Evolutionary conservation across 2,329 filamentous ascomycete species (phyloP), one percentile per base, ranked within the genome.

Genomic region (Alternaria viburni): DNA sequence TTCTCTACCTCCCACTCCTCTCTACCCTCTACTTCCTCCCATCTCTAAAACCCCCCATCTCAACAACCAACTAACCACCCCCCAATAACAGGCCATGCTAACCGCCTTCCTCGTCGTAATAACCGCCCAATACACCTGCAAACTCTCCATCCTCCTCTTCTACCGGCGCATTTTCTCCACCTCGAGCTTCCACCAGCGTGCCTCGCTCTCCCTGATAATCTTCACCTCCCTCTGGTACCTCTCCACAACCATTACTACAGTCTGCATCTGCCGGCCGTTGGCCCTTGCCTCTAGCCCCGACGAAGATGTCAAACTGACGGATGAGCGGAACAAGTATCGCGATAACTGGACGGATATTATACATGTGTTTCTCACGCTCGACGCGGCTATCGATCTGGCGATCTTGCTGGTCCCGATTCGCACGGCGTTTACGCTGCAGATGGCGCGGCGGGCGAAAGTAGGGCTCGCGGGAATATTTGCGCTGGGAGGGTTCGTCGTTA

Each of bases 121-220:
- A 49, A 19, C 8, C 1, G 23, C 56, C 1, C 45, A 50, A 17
- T 58, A 21, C 21, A 32, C 45, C 7, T 58, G 56, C 56, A 58
- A 58, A 12, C 28, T 51, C 8, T 58, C 55, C 7, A 43, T 51
- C n/a, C 30, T 57, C 10, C 21, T 57, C 56, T 58, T 51, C 56
- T 58, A 51, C 19, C 56, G 56, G 9, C 30, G 32, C 21, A 51
- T 58, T 46, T 58, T 58, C 32, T 8, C 23, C 30, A 25, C 36
- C 46, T 23, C 8, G 17, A 21, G n/a, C 4, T 17, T 32, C 46
- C 36, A 58, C 32, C 46, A 32, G 4, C 30, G 41, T 5, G 23
- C 28, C n/a, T 43, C 45, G 5, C 46, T 58, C 5, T 21, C 8
- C 8, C 30, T 58, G 6, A 28, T 59, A 6, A 23, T 46, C 8